Base-by-base conservation (phyloP, 768 basidiomycete species). In the Mycena haematopus region DNA sequence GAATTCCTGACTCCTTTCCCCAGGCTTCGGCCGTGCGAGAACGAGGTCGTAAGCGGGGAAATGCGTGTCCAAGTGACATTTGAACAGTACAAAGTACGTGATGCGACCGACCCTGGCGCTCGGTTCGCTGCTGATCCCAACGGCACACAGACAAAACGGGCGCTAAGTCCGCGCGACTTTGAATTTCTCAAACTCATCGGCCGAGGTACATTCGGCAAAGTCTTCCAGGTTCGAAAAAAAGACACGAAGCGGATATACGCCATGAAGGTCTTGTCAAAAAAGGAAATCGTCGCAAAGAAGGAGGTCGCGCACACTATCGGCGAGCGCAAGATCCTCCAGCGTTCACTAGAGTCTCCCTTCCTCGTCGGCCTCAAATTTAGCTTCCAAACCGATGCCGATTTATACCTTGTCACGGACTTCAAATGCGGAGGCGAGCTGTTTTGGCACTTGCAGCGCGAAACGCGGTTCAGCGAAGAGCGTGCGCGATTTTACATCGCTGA, bases 221-320 rank as follows among this genome's bases (percentile, higher is more conserved):
- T 99, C 21, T 99, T 98, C 83, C 97, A 99, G 76, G 97, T 99
- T 52, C 93, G 97, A 64, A 99, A 99, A 79, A 89, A 83, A 74
- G 96, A 99, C 79, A 99, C 97, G 44, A 92, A 94, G 76, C 92
- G 97, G 49, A 99, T 99, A 78, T 99, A 98, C 80, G 97, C 97
- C 54, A 99, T 99, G 96, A 99, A 99, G 73, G 93, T 99, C 59
- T 84, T 99, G 40, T 96, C 93, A 33, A 99, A 99, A 80, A 96
- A 94, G 82, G 97, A 99, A 77, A 99, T 99, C 70, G 88, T 99
- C 57, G 96, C 93, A 25, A 99, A 98, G 83, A 99, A 99, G 77
- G 97, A 99, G 76, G 95, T 99, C 47, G 96, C 96, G 10, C 97
- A 99, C 75, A 99, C 97, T 17, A 99, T 99, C 59, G 97, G 97